A percentile compares a stretch with the other conserved stretches of the same genome.
Conservation (phyloP, 495 filamentous ascomycete species). For the Neurospora intermedia region DNA sequence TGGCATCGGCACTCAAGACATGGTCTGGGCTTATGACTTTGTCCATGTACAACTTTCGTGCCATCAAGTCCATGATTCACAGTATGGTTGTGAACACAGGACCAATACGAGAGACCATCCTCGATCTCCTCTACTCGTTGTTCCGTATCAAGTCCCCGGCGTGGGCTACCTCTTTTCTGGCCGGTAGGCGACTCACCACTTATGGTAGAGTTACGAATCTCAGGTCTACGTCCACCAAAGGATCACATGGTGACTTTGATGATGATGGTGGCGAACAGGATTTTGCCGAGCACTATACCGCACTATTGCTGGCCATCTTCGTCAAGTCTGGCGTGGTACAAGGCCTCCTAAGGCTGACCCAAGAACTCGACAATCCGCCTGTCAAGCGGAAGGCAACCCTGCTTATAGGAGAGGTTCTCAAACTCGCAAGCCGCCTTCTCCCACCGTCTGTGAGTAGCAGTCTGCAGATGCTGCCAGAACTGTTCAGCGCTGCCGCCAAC, state of each 20-base stretch:
- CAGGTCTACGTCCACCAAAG: constrained; percentile 38
- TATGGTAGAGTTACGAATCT: constrained; percentile 88
- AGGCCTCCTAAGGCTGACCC: constrained; percentile 59
- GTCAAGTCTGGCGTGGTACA: constrained; percentile 72
- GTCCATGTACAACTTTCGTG: constrained; percentile 72
- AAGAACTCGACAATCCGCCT: constrained; percentile 61
- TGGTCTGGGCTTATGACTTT: constrained; percentile 85
- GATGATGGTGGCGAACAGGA: constrained; percentile 62
- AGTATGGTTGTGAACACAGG: constrained; percentile 65
- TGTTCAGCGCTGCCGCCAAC: constrained; percentile 64
- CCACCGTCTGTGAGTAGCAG: constrained; percentile 67
- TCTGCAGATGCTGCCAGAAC: constrained; percentile 72
- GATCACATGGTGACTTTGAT: constrained; percentile 44
- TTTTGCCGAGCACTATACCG: constrained; percentile 85
- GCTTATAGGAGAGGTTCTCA: constrained; percentile 80
- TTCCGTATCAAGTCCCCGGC: constrained; percentile 90
- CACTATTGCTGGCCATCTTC: constrained; percentile 76
- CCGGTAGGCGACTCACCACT: constrained; percentile 82
- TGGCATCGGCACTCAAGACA: constrained; percentile 79
- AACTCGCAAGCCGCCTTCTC: constrained; percentile 74
- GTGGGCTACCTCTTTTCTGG: constrained; percentile 92
- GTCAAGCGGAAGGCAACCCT: constrained; percentile 83
- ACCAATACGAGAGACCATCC: constrained; percentile 54
- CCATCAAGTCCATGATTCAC: constrained; percentile 69
- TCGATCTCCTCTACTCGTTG: constrained; percentile 85